A percentile compares a stretch with the other conserved stretches of the same genome.
Evolutionary conservation across 2,329 filamentous ascomycete species (phyloP).

Genomic region (Cercospora sp.): DNA sequence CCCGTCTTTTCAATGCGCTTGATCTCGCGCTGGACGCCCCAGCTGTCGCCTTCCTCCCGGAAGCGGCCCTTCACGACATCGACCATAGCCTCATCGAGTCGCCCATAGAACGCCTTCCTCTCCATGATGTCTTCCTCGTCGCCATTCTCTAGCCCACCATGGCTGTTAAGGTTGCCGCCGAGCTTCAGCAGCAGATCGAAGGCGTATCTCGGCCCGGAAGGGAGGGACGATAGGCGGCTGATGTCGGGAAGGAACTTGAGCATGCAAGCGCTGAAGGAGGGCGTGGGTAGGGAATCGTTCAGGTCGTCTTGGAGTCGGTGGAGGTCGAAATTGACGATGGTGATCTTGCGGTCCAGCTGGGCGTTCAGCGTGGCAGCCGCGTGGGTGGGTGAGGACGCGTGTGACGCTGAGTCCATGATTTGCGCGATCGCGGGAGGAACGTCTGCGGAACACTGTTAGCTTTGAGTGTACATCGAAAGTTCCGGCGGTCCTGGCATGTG

Average conservation of each 20-base stretch:
- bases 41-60: slow-evolving; percentile 52
- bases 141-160: slow-evolving; percentile 54
- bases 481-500: background rate
- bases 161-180: slow-evolving; percentile 57
- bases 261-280: slow-evolving; percentile 57
- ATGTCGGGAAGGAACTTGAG: slow-evolving; percentile 58
- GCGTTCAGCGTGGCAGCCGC: slow-evolving; percentile 55
- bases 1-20: slow-evolving; percentile 59
- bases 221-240: slow-evolving; percentile 51
- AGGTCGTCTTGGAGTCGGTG: slow-evolving; percentile 58
- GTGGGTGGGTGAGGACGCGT: slow-evolving; percentile 43
- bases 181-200: slow-evolving; percentile 59
- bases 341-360: slow-evolving; percentile 60
- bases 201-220: slow-evolving; percentile 51
- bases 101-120: slow-evolving; percentile 52
- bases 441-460: slow-evolving; percentile 40
- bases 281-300: slow-evolving; percentile 55
- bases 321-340: slow-evolving; percentile 59
- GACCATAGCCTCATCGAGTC: slow-evolving; percentile 54
- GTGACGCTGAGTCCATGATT: slow-evolving; percentile 53
- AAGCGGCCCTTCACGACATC: slow-evolving; percentile 55
- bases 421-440: slow-evolving; percentile 55
- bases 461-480: background rate
- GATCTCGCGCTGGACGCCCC: slow-evolving; percentile 55
- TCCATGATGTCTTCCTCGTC: slow-evolving; percentile 52